A percentile compares a stretch with the other conserved stretches of the same genome.
These are phyloP conservation scores for Polytrichum commune DNA, from an alignment of 225 moss, liverwort and hornwort species.

Conservation along the genomic window DNA sequence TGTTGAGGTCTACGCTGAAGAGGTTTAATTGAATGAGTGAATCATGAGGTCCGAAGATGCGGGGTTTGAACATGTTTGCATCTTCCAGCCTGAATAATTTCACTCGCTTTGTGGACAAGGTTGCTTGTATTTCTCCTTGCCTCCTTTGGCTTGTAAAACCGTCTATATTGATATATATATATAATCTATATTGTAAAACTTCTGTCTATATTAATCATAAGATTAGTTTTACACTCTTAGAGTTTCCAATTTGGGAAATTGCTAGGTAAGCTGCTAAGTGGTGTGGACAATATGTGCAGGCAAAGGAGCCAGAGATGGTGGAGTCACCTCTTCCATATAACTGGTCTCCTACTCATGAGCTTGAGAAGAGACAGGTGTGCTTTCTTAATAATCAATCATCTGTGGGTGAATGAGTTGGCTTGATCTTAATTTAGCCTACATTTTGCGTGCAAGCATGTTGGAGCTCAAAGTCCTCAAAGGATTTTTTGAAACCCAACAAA, in stretches of 20 bases:
- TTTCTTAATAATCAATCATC: background rate
- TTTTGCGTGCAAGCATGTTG: no score
- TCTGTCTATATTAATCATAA: background rate
- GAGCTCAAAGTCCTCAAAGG: no score
- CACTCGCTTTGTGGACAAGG: background rate
- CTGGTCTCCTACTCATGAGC: conserved; percentile 15
- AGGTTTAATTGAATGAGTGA: no score
- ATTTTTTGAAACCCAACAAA: no score
- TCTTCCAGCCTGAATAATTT: background rate
- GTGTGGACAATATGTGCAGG: conserved; percentile 3
- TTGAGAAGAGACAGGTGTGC: conserved; percentile 6
- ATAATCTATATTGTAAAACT: no score
- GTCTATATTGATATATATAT: no score
- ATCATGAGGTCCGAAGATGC: no score
- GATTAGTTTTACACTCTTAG: background rate
- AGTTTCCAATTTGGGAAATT: background rate
- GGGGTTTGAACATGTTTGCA: no score
- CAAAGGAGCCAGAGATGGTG: conserved; percentile 19
- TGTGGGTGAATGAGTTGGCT: background rate
- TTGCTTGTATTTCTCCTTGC: background rate
- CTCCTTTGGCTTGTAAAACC: background rate
- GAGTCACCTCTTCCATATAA: conserved; percentile 12
- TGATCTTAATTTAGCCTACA: no score
- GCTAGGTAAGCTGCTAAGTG: background rate
- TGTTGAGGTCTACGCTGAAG: no score